These are phyloP conservation scores for Suillus tomentosus DNA, from an alignment of 768 basidiomycete genomes.

Conservation along the genomic window DNA sequence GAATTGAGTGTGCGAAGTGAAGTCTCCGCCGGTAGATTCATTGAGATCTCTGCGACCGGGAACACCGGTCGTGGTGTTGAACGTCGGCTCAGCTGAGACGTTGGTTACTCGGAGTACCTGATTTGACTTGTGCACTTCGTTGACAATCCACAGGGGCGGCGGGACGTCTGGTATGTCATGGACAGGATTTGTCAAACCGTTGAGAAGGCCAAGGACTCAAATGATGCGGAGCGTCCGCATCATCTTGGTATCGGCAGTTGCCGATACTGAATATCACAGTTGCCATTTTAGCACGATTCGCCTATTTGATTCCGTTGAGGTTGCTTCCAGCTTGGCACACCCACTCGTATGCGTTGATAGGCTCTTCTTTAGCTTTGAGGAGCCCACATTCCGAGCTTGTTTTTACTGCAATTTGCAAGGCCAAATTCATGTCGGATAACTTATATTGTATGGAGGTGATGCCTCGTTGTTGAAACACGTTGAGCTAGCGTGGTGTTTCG, in stretches of 20 bases:
- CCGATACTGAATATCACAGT: conserved; percentile 6
- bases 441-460: not conserved
- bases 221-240: not conserved
- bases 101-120: not conserved
- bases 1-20: no score
- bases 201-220: not conserved
- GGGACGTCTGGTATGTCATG: not conserved
- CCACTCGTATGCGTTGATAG: conserved; percentile 5
- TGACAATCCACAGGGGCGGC: not conserved
- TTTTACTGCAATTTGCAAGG: not conserved
- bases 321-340: not conserved
- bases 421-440: not conserved
- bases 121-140: not conserved
- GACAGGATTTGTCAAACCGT: not conserved
- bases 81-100: not conserved
- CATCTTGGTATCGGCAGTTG: not conserved
- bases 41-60: not conserved
- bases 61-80: not conserved
- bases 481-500: conserved; percentile 1
- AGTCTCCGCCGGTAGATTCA: no score
- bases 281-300: conserved; percentile 3
- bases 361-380: not conserved
- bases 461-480: conserved; percentile 3
- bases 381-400: not conserved
- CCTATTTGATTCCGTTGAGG: not conserved